phyloP scores from a whole-genome alignment of 352 stramenopile genomes.

The Phytophthora syringae region DNA sequence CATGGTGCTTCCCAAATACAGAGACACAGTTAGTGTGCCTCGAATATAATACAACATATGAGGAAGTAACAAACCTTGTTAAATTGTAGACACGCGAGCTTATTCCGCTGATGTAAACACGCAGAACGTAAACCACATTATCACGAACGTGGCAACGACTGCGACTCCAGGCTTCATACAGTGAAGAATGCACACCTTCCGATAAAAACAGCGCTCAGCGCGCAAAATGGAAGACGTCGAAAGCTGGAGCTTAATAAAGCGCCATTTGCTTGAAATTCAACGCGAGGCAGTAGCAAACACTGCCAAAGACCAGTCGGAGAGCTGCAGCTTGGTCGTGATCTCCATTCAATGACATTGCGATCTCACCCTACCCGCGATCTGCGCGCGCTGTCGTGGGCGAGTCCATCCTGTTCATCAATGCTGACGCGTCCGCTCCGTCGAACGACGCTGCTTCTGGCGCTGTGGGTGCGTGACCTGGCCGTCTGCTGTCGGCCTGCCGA shows the following conservation, averaged over 20 bases:
- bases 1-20: slow-evolving; percentile 48
- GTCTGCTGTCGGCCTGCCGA: too few species aligned
- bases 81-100: slow-evolving; percentile 65
- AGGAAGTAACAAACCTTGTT: slow-evolving; percentile 60
- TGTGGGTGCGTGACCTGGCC: too few species aligned
- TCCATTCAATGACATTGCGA: slow-evolving; percentile 99
- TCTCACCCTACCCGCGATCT: too few species aligned
- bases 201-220: slow-evolving; percentile 88
- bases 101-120: slow-evolving; percentile 45
- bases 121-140: slow-evolving; percentile 94
- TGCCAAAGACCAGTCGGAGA: slow-evolving; percentile 93
- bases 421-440: too few species aligned
- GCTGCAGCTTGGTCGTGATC: slow-evolving; percentile 93
- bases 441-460: too few species aligned
- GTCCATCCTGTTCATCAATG: too few species aligned
- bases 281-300: slow-evolving; percentile 91
- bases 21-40: slow-evolving; percentile 2
- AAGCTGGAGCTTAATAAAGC: slow-evolving; percentile 96
- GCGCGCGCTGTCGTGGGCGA: too few species aligned
- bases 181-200: slow-evolving; percentile 54
- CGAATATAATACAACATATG: background rate
- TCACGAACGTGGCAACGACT: slow-evolving; percentile 89
- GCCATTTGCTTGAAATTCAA: slow-evolving; percentile 99
- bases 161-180: slow-evolving; percentile 80
- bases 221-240: slow-evolving; percentile 94